Evolutionary conservation across 164 flowering plant species (phyloP).

Genomic region (Aristolochia fimbriata): DNA sequence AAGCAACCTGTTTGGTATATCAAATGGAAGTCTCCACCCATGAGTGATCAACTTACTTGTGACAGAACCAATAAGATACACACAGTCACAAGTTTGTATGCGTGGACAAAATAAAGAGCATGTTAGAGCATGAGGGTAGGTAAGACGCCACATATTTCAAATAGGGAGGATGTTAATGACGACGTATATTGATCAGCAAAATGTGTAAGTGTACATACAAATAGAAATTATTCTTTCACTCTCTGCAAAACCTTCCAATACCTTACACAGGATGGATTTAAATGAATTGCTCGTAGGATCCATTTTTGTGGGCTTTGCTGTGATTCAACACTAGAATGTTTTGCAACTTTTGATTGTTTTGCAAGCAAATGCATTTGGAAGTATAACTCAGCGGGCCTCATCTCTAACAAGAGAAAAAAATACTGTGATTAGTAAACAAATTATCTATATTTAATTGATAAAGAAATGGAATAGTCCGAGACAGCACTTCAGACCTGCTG

Average conservation of each 20-base stretch:
- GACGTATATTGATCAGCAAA: too few species aligned
- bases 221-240: slow-evolving; percentile 7
- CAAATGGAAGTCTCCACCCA: too few species aligned
- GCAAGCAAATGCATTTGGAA: slow-evolving; percentile 88
- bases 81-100: too few species aligned
- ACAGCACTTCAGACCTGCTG: slow-evolving; percentile 46
- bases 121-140: too few species aligned
- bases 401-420: slow-evolving; percentile 29
- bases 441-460: background rate
- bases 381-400: slow-evolving; percentile 71
- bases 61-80: too few species aligned
- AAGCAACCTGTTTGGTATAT: too few species aligned
- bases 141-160: too few species aligned
- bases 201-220: too few species aligned
- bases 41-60: too few species aligned
- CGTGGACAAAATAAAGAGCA: too few species aligned
- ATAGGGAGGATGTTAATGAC: too few species aligned
- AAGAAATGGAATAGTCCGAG: background rate
- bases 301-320: slow-evolving; percentile 36
- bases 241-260: slow-evolving; percentile 72
- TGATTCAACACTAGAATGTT: slow-evolving; percentile 22
- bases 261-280: slow-evolving; percentile 77
- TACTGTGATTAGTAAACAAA: background rate
- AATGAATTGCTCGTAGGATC: slow-evolving; percentile 72
- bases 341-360: slow-evolving; percentile 20